Evolutionary conservation across 257 asterid species (phyloP).

Genomic region (Salvia splendens): DNA sequence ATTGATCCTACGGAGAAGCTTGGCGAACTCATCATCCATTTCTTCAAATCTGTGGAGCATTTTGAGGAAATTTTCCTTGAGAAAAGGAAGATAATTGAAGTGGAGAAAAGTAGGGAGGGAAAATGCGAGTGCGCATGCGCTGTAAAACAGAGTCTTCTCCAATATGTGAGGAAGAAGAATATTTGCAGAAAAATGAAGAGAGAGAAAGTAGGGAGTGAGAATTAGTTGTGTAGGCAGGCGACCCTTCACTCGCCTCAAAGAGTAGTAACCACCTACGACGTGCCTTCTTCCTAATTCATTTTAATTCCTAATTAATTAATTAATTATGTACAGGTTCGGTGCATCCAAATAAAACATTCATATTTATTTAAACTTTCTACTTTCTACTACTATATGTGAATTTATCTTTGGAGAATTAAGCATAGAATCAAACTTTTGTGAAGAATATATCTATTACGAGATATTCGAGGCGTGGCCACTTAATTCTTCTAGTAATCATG

Average conservation of each 20-base stretch:
- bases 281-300: conserved; percentile 8
- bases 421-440: conserved; percentile 4
- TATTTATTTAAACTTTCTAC: too few species aligned
- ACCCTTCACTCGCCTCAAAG: conserved; percentile 36
- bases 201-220: not conserved
- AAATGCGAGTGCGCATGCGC: conserved; percentile 28
- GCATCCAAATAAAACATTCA: too few species aligned
- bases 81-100: not conserved
- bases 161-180: conserved; percentile 44
- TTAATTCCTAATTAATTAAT: not conserved
- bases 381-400: not conserved
- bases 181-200: conserved; percentile 25
- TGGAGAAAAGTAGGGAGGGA: conserved; percentile 13
- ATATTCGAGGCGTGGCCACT: not conserved
- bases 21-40: conserved; percentile 77
- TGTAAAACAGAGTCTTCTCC: conserved; percentile 42
- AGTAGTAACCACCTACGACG: conserved; percentile 22
- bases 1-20: conserved; percentile 70
- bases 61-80: not conserved
- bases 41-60: conserved; percentile 41
- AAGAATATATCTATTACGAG: not conserved
- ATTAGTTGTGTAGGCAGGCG: conserved; percentile 25
- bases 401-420: not conserved
- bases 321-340: too few species aligned
- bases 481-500: conserved; percentile 9